A percentile compares a stretch with the other conserved stretches of the same genome.
phyloP scores from a whole-genome alignment of 352 stramenopile genomes.

The Phytophthora meadii region DNA sequence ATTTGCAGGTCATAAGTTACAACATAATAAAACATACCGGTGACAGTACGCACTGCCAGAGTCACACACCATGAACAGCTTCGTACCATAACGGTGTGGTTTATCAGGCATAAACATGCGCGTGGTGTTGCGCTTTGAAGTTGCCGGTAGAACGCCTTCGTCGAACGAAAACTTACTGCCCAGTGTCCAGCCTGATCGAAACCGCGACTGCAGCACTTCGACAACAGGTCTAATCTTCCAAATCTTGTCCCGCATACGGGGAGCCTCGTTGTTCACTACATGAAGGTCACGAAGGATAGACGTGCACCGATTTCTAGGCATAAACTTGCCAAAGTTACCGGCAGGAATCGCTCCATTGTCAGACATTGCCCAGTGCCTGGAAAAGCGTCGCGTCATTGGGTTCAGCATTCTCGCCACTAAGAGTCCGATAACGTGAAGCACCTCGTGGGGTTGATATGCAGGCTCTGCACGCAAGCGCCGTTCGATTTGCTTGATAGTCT shows the following conservation, averaged over 20 bases:
- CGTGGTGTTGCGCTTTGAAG: conserved; percentile 33
- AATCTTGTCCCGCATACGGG: too few species aligned
- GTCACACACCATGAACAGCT: conserved; percentile 11
- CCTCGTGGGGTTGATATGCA: neutral
- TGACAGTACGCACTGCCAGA: too few species aligned
- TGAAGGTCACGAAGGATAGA: conserved; percentile 11
- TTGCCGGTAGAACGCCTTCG: conserved; percentile 27
- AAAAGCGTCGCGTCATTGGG: neutral
- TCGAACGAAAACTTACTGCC: conserved; percentile 19
- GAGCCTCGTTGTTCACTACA: conserved; percentile 18
- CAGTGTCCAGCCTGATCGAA: too few species aligned
- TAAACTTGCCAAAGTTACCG: conserved; percentile 27
- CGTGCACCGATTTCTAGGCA: conserved; percentile 22
- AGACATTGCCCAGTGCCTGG: neutral
- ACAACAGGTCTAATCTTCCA: too few species aligned
- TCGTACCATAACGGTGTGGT: conserved; percentile 11
- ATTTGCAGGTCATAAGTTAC: too few species aligned
- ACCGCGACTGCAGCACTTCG: too few species aligned
- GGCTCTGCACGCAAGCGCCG: neutral
- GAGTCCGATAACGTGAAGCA: neutral
- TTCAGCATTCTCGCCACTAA: neutral
- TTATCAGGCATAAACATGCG: conserved; percentile 33
- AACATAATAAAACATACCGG: too few species aligned
- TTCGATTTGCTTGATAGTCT: conserved; percentile 3
- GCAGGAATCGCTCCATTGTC: neutral